Evolutionary conservation across 2,329 filamentous ascomycete species (phyloP).

Genomic region (Trichoderma guizhouense): DNA sequence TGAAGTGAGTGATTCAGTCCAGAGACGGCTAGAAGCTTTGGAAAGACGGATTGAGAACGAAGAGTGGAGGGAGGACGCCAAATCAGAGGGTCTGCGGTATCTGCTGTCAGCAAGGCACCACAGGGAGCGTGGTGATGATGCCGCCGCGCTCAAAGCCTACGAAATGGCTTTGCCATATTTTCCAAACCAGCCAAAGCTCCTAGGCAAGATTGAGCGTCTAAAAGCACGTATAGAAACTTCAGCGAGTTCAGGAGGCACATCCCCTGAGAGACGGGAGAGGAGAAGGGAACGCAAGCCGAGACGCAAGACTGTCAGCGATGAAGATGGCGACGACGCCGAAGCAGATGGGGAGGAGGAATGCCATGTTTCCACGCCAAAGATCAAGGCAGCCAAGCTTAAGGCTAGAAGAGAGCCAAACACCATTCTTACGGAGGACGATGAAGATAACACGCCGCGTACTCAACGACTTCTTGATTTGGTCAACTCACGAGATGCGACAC

Average conservation of each 20-base stretch:
- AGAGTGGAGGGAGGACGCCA: constrained; percentile 61
- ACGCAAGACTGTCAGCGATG: constrained; percentile 22
- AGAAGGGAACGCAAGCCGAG: constrained; percentile 22
- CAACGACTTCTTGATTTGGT: constrained; percentile 64
- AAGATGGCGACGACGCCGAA: constrained; percentile 22
- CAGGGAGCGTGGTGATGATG: constrained; percentile 76
- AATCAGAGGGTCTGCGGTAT: constrained; percentile 79
- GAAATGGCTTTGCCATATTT: constrained; percentile 81
- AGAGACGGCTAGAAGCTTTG: constrained; percentile 75
- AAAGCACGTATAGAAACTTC: constrained; percentile 46
- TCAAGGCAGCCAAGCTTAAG: constrained; percentile 32
- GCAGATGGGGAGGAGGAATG: constrained; percentile 30
- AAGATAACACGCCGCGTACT: constrained; percentile 51
- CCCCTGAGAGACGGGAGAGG: constrained; percentile 22
- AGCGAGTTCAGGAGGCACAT: constrained; percentile 17
- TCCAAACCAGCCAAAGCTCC: constrained; percentile 74
- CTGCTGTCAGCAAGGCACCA: constrained; percentile 90
- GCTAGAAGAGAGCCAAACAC: constrained; percentile 27
- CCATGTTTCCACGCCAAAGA: constrained; percentile 23
- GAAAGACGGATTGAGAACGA: constrained; percentile 77
- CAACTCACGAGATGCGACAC: constrained; percentile 65
- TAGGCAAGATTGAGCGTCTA: constrained; percentile 65
- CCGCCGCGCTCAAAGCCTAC: constrained; percentile 78
- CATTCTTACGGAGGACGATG: constrained; percentile 37
- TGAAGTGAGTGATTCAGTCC: constrained; percentile 72